Conservation (phyloP, 305 asterid genomes). For the Fraxinus baroniana region DNA sequence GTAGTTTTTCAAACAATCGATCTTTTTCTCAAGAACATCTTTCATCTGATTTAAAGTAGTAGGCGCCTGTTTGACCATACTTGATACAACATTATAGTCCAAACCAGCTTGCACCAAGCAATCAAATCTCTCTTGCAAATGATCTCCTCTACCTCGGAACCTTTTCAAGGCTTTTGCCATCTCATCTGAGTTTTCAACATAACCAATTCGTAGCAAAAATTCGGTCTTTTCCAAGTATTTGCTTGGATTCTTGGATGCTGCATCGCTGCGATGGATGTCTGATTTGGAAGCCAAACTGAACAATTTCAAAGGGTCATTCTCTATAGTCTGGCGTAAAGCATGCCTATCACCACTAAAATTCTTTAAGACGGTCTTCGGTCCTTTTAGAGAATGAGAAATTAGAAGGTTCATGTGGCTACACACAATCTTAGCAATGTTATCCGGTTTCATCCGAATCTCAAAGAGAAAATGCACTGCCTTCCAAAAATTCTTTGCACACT, state of each 20-base stretch:
- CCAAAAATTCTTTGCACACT: slow-evolving; percentile 55
- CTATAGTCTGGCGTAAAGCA: slow-evolving; percentile 46
- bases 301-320: slow-evolving; percentile 49
- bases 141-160: slow-evolving; percentile 91
- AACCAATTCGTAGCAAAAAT: slow-evolving; percentile 67
- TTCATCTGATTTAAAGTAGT: slow-evolving; percentile 61
- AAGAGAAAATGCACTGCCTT: slow-evolving; percentile 56
- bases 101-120: slow-evolving; percentile 71
- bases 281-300: slow-evolving; percentile 55
- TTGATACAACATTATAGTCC: slow-evolving; percentile 52
- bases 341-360: slow-evolving; percentile 48
- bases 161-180: slow-evolving; percentile 66
- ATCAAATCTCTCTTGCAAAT: slow-evolving; percentile 82
- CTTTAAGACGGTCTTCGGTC: slow-evolving; percentile 57
- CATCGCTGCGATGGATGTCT: slow-evolving; percentile 24
- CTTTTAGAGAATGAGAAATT: slow-evolving; percentile 56
- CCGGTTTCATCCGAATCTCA: slow-evolving; percentile 54
- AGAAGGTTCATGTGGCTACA: slow-evolving; percentile 44
- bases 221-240: slow-evolving; percentile 49
- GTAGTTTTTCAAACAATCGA: slow-evolving; percentile 44
- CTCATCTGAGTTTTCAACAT: slow-evolving; percentile 74
- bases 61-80: slow-evolving; percentile 75
- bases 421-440: slow-evolving; percentile 42
- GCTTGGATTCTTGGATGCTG: slow-evolving; percentile 51
- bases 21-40: slow-evolving; percentile 60